A percentile compares a stretch with the other conserved stretches of the same genome.
Conservation (phyloP, 2,329 filamentous ascomycete genomes). For the Lecanicillium sp. region DNA sequence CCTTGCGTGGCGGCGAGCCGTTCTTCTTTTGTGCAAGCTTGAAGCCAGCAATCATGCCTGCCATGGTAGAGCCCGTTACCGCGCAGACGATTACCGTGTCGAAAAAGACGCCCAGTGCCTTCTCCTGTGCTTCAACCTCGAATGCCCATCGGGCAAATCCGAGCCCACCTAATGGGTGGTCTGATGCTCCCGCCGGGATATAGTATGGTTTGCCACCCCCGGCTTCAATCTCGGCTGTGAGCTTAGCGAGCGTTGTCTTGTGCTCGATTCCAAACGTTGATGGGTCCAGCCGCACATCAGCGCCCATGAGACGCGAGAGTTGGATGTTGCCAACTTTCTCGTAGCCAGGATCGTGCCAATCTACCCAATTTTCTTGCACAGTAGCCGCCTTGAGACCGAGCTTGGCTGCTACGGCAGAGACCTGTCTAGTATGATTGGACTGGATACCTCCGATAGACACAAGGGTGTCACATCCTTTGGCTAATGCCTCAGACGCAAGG, state of each 20-base stretch:
- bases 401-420: constrained; percentile 53
- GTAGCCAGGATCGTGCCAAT: constrained; percentile 52
- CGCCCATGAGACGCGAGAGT: constrained; percentile 59
- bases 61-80: constrained; percentile 64
- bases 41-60: constrained; percentile 66
- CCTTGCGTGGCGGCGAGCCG: constrained; percentile 37
- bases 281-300: constrained; percentile 52
- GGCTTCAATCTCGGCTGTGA: constrained; percentile 44
- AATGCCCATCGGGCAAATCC: constrained; percentile 67
- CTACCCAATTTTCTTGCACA: constrained; percentile 63
- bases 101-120: constrained; percentile 54
- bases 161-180: constrained; percentile 61
- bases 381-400: constrained; percentile 46
- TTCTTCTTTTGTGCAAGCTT: constrained; percentile 47
- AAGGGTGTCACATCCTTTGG: constrained; percentile 50
- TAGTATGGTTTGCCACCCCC: constrained; percentile 58
- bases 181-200: constrained; percentile 63
- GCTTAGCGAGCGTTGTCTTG: constrained; percentile 48
- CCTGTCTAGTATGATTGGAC: constrained; percentile 62
- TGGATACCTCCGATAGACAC: constrained; percentile 62
- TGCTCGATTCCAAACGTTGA: constrained; percentile 61
- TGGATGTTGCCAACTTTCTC: constrained; percentile 64
- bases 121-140: constrained; percentile 58
- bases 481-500: constrained; percentile 54
- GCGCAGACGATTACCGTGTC: constrained; percentile 62